A percentile compares a stretch with the other conserved stretches of the same genome.
Conservation (phyloP, 164 flowering plant genomes). For the Aristolochia contorta region DNA sequence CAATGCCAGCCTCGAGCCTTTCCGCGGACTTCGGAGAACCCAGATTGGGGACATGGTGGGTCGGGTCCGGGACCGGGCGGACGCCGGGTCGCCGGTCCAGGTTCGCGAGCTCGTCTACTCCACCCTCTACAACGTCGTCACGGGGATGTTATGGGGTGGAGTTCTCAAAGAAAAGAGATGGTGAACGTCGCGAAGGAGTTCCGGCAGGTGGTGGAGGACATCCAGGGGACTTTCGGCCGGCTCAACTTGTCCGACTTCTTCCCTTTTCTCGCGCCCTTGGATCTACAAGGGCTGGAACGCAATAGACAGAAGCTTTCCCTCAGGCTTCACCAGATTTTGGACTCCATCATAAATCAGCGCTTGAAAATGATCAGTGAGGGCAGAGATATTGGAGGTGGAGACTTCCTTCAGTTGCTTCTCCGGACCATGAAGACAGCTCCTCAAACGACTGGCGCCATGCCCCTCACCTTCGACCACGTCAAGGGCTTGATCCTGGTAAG, state of each 20-base stretch:
- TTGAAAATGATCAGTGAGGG: constrained; percentile 15
- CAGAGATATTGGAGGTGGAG: constrained; percentile 12
- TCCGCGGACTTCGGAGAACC: constrained; percentile 10
- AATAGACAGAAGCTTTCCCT: constrained; percentile 7
- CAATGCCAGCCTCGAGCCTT: constrained; percentile 15
- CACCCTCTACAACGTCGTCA: constrained; percentile 15
- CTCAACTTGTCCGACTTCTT: constrained; percentile 43
- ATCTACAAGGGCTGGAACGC: constrained; percentile 35
- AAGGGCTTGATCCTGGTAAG: not conserved
- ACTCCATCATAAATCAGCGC: constrained; percentile 12
- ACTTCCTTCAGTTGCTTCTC: constrained; percentile 27
- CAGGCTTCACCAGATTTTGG: constrained; percentile 24
- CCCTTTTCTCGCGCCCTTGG: constrained; percentile 31
- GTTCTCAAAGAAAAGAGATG: constrained; percentile 15
- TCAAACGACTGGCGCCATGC: no score
- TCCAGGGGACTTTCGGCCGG: constrained; percentile 23
- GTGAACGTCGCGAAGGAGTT: constrained; percentile 27
- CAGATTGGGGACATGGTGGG: constrained; percentile 16
- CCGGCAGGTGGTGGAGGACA: constrained; percentile 17
- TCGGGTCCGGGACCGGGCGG: constrained; percentile 2
- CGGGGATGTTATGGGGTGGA: constrained; percentile 32
- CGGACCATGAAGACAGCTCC: constrained; percentile 6
- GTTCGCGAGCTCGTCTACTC: constrained; percentile 15
- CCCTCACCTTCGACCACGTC: not conserved
- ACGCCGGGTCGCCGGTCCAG: constrained; percentile 6